phyloP scores from a whole-genome alignment of 2,329 filamentous ascomycete genomes.

The Botryotinia calthae region DNA sequence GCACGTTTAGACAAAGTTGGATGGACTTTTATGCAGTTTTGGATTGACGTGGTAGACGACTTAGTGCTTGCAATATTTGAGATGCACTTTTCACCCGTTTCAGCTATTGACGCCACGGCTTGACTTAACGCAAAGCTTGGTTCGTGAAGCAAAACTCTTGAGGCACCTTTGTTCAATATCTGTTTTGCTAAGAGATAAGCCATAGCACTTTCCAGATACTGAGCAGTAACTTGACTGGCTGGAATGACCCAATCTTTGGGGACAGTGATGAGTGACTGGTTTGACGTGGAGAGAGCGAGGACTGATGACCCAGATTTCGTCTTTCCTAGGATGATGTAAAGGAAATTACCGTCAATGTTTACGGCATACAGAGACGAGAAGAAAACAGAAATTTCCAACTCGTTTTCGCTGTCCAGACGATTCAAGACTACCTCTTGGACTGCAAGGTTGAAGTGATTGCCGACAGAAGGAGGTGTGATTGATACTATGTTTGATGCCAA shows the following conservation, averaged over 20 bases:
- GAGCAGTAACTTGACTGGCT: background rate
- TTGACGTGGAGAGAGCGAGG: constrained; percentile 1
- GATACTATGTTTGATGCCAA: background rate
- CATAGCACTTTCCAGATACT: background rate
- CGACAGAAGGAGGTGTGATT: background rate
- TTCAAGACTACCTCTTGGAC: background rate
- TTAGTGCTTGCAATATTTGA: background rate
- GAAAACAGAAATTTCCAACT: constrained; percentile 2
- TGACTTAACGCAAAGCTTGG: constrained; percentile 1
- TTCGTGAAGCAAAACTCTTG: constrained; percentile 1
- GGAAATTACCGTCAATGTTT: background rate
- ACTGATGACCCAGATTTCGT: background rate
- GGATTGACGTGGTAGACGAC: background rate
- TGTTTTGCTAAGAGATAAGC: constrained; percentile 7
- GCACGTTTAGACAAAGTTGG: constrained; percentile 18
- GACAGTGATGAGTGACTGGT: background rate
- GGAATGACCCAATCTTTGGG: background rate
- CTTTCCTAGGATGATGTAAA: constrained; percentile 6
- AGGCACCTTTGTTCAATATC: background rate
- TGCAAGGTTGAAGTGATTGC: background rate
- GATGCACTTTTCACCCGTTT: background rate
- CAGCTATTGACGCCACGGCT: background rate
- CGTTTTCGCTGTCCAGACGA: background rate
- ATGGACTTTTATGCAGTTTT: background rate
- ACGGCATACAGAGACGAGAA: constrained; percentile 3